Conservation (phyloP, 345 rosid species). For the Eucalyptus cladocalyx region DNA sequence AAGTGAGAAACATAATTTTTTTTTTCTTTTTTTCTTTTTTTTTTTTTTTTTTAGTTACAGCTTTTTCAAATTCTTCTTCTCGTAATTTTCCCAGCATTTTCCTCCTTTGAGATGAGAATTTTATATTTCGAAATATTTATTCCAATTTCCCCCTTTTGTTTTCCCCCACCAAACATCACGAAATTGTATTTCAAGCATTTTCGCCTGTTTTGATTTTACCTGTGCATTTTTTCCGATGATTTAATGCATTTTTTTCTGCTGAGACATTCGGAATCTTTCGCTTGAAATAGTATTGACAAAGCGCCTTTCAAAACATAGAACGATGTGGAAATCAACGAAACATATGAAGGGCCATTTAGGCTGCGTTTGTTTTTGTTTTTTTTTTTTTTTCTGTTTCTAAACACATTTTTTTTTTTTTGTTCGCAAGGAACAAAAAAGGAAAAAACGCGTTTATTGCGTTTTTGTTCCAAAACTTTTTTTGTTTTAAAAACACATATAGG, state of each 20-base stretch:
- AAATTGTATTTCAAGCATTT: background rate
- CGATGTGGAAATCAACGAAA: rapidly evolving
- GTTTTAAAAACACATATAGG: too few relatives aligned
- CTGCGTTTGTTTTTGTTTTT: too few relatives aligned
- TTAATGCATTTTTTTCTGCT: rapidly evolving
- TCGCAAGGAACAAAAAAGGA: too few relatives aligned
- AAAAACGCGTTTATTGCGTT: too few relatives aligned
- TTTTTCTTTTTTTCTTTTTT: rapidly evolving
- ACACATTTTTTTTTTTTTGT: too few relatives aligned
- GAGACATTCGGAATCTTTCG: rapidly evolving
- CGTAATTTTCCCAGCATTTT: background rate
- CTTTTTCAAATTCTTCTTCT: background rate
- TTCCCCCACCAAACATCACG: background rate
- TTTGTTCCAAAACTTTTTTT: too few relatives aligned
- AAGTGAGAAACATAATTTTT: background rate
- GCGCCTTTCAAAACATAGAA: rapidly evolving
- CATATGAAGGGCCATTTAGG: too few relatives aligned
- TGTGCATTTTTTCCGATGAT: rapidly evolving
- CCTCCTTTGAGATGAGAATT: too few relatives aligned
- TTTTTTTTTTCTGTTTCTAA: too few relatives aligned
- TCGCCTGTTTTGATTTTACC: background rate
- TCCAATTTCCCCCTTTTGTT: background rate
- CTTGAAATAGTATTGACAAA: background rate
- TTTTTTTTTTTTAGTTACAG: background rate
- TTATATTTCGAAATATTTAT: background rate